Evolutionary conservation across 1,284 basidiomycete genomes (phyloP).

Genomic region (Gomphus bonarii): DNA sequence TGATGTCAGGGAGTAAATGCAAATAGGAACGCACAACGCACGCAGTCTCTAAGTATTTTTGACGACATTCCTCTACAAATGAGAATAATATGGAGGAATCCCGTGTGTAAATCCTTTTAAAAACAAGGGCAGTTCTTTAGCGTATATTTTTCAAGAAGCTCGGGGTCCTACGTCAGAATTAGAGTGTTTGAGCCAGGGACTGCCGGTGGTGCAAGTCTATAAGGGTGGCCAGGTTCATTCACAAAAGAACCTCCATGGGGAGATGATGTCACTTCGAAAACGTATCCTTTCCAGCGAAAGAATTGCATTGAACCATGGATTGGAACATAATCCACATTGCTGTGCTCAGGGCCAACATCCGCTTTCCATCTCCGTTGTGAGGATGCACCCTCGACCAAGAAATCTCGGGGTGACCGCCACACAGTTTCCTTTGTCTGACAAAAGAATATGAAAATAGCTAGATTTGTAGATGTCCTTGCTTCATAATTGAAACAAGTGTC

Average conservation of each 20-base stretch:
- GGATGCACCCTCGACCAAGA: slow-evolving; percentile 32
- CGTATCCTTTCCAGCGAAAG: slow-evolving; percentile 38
- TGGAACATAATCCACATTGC: slow-evolving; percentile 35
- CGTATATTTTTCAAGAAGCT: background rate
- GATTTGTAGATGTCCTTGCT: background rate
- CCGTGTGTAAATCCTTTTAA: slow-evolving; percentile 37
- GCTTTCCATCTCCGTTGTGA: slow-evolving; percentile 35
- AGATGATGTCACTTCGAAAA: slow-evolving; percentile 28
- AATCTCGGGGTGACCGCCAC: slow-evolving; percentile 36
- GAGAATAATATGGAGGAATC: slow-evolving; percentile 32
- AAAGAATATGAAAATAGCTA: background rate
- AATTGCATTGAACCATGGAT: slow-evolving; percentile 33
- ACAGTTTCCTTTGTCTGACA: slow-evolving; percentile 35
- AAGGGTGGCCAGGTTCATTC: background rate
- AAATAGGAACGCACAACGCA: slow-evolving; percentile 15
- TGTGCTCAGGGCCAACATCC: slow-evolving; percentile 9
- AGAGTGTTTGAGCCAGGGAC: background rate
- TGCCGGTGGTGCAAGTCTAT: background rate
- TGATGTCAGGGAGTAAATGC: background rate
- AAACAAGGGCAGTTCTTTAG: background rate
- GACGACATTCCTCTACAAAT: slow-evolving; percentile 35
- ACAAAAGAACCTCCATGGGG: background rate
- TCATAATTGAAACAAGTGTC: background rate
- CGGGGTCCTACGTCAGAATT: slow-evolving; percentile 12
- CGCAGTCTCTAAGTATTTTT: slow-evolving; percentile 31